Conservation (phyloP, 2,329 filamentous ascomycete genomes). For the Fusarium sp. region DNA sequence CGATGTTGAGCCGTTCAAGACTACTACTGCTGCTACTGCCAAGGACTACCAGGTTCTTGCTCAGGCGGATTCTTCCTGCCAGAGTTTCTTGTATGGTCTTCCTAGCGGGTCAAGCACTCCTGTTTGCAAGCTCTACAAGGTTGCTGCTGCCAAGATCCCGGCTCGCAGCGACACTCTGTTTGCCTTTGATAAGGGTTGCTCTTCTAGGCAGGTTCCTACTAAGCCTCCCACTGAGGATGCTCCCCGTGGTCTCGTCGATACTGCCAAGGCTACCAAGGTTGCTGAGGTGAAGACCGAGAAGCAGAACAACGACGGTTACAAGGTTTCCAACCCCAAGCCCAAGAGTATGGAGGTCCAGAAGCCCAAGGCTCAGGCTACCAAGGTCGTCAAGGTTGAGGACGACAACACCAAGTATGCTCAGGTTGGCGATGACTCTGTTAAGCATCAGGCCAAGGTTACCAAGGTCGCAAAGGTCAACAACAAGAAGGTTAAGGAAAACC, state of each 20-base stretch:
- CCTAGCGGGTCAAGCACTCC: not conserved
- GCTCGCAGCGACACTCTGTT: not conserved
- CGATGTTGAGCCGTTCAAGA: not conserved
- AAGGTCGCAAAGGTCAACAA: not conserved
- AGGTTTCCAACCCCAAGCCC: not conserved
- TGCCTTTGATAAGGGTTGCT: not conserved
- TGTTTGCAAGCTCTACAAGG: slow-evolving; percentile 9
- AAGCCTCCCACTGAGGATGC: not conserved
- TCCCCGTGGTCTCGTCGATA: not conserved
- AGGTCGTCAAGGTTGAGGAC: not conserved
- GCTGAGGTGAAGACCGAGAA: not conserved
- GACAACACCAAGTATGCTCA: not conserved
- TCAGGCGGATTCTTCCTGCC: not conserved
- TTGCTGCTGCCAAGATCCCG: slow-evolving; percentile 1
- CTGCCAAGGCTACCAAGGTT: not conserved
- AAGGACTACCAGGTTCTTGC: slow-evolving; percentile 6
- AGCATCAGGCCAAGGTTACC: not conserved
- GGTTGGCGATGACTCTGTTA: not conserved
- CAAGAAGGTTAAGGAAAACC: not conserved
- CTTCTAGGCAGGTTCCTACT: slow-evolving; percentile 6
- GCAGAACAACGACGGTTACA: not conserved
- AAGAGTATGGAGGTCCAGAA: not conserved
- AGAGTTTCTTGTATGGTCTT: slow-evolving; percentile 8
- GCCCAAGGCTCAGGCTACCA: not conserved
- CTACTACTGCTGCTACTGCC: not conserved